These are phyloP conservation scores for Limonium bicolor DNA, from an alignment of 148 eudicot genomes.

Conservation along the genomic window DNA sequence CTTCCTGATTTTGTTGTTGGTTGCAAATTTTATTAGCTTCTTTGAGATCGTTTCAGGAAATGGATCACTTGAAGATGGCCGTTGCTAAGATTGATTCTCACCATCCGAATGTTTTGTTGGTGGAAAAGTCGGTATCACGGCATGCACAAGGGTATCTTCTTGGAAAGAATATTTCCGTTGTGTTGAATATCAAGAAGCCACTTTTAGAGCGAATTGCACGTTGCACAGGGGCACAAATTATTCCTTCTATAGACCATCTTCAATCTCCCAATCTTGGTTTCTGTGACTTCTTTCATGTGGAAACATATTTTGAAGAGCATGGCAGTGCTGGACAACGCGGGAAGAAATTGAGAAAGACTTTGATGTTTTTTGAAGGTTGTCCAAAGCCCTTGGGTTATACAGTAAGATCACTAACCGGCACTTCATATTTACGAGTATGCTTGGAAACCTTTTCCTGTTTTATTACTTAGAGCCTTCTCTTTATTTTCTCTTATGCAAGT, in stretches of 20 bases:
- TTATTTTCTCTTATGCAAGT: not conserved
- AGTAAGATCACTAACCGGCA: slow-evolving; percentile 31
- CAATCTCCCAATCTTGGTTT: slow-evolving; percentile 49
- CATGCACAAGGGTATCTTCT: slow-evolving; percentile 95
- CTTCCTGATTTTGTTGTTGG: slow-evolving; percentile 3
- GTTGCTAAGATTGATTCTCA: slow-evolving; percentile 79
- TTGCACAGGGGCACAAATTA: slow-evolving; percentile 79
- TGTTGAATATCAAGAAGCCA: slow-evolving; percentile 76
- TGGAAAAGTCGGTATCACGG: slow-evolving; percentile 95
- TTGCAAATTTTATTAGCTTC: slow-evolving; percentile 4
- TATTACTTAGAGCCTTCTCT: too few relatives aligned
- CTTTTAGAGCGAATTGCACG: slow-evolving; percentile 93
- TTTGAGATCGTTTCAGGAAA: slow-evolving; percentile 63
- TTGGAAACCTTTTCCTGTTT: too few relatives aligned
- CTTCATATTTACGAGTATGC: too few relatives aligned
- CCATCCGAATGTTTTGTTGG: slow-evolving; percentile 71
- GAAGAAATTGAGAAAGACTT: slow-evolving; percentile 75
- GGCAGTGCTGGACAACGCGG: slow-evolving; percentile 84
- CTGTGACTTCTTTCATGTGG: slow-evolving; percentile 74
- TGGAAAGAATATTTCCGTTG: slow-evolving; percentile 76
- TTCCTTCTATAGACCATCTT: slow-evolving; percentile 78
- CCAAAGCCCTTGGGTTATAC: slow-evolving; percentile 97
- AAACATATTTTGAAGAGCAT: slow-evolving; percentile 74
- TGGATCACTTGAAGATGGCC: slow-evolving; percentile 98
- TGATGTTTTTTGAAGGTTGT: slow-evolving; percentile 97